Conservation (phyloP, 179 eudicot species). For the Sideroxylon spinosum region DNA sequence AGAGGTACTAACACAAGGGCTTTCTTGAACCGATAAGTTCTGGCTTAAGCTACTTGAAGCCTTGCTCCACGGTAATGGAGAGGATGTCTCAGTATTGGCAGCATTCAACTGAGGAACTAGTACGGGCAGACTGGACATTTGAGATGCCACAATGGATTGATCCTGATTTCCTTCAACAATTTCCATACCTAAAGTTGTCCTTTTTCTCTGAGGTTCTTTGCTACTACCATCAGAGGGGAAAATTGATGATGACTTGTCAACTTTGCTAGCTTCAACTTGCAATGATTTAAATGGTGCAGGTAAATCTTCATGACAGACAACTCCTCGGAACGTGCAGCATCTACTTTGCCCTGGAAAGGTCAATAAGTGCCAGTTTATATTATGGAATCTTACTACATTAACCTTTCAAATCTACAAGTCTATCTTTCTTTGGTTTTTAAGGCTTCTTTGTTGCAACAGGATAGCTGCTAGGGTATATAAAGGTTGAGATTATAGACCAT, state of each 20-base stretch:
- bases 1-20: conserved; percentile 4
- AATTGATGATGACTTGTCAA: neutral
- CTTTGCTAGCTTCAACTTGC: conserved; percentile 19
- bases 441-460: neutral
- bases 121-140: neutral
- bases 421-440: too few species aligned
- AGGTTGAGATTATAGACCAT: neutral
- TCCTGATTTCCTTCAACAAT: conserved; percentile 24
- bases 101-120: neutral
- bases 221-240: neutral
- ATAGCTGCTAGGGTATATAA: neutral
- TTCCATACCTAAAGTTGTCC: conserved; percentile 37
- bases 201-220: conserved; percentile 17
- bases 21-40: conserved; percentile 10
- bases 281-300: conserved; percentile 7
- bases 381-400: neutral
- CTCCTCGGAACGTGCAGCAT: neutral
- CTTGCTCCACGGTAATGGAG: conserved; percentile 13
- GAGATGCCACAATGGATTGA: conserved; percentile 8
- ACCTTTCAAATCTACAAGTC: too few species aligned
- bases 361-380: neutral
- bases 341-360: conserved; percentile 18
- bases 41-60: neutral
- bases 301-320: conserved; percentile 13
- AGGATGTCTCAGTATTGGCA: neutral